phyloP scores from a whole-genome alignment of 441 rosid species.

The Daphne laureola region DNA sequence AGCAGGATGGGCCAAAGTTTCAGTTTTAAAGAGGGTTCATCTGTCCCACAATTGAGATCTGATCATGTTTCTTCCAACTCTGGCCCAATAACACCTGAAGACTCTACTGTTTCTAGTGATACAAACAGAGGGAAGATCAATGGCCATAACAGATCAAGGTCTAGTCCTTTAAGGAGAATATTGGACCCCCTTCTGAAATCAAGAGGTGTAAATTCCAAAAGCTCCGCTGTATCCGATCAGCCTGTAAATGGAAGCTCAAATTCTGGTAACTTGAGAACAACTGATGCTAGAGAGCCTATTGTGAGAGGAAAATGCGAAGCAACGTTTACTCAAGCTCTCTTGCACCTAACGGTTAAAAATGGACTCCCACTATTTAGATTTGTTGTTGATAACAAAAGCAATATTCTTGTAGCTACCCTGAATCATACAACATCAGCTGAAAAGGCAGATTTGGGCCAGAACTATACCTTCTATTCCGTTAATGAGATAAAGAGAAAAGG shows the following conservation, averaged over 20 bases:
- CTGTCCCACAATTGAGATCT: constrained; percentile 36
- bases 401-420: constrained; percentile 56
- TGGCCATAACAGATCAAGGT: constrained; percentile 37
- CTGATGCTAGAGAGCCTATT: constrained; percentile 16
- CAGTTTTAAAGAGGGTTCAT: constrained; percentile 61
- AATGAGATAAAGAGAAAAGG: constrained; percentile 57
- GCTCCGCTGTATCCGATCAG: constrained; percentile 25
- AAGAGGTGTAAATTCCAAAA: constrained; percentile 21
- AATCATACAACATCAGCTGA: constrained; percentile 23
- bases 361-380: constrained; percentile 68
- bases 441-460: constrained; percentile 36
- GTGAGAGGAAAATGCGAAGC: constrained; percentile 26
- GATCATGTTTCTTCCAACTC: constrained; percentile 44
- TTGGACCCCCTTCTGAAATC: constrained; percentile 54
- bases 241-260: constrained; percentile 27
- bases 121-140: constrained; percentile 31
- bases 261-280: constrained; percentile 23
- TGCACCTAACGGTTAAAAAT: constrained; percentile 49
- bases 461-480: constrained; percentile 54
- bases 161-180: constrained; percentile 66
- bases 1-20: constrained; percentile 67
- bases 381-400: constrained; percentile 42
- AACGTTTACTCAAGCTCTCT: constrained; percentile 39
- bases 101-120: constrained; percentile 21
- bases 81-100: constrained; percentile 47